Percentiles rank a stretch among this genome's conserved stretches.
These are phyloP conservation scores for Biscogniauxia marginata DNA, from an alignment of 2,329 filamentous ascomycete species.

Conservation along the genomic window DNA sequence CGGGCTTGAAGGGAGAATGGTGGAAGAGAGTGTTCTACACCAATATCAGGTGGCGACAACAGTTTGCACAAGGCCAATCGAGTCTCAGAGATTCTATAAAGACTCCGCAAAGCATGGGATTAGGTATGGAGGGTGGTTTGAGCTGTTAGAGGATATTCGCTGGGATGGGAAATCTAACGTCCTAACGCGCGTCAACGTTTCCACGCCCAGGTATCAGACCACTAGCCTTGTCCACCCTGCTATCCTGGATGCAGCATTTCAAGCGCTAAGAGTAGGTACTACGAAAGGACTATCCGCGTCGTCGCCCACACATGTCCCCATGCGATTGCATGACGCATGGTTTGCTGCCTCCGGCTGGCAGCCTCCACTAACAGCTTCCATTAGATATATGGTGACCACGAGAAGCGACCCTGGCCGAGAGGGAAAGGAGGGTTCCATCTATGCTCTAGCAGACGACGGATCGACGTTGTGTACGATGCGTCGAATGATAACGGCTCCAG, in stretches of 20 bases:
- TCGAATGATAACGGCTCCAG: slow-evolving; percentile 24
- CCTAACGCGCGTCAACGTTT: slow-evolving; percentile 24
- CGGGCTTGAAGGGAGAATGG: slow-evolving; percentile 13
- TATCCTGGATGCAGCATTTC: slow-evolving; percentile 37
- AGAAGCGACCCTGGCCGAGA: slow-evolving; percentile 10
- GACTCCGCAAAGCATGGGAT: slow-evolving; percentile 28
- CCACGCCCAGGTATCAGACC: slow-evolving; percentile 19
- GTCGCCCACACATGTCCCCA: slow-evolving; percentile 30
- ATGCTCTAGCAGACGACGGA: slow-evolving; percentile 31
- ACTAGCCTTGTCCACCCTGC: slow-evolving; percentile 36
- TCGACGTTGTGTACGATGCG: slow-evolving; percentile 29
- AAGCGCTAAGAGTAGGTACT: slow-evolving; percentile 27
- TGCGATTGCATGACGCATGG: slow-evolving; percentile 32
- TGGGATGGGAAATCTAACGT: slow-evolving; percentile 28
- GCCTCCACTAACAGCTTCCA: slow-evolving; percentile 21
- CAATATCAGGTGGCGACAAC: slow-evolving; percentile 16
- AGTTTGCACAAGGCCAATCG: slow-evolving; percentile 24
- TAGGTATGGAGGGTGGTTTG: slow-evolving; percentile 33
- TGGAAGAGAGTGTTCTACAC: slow-evolving; percentile 6
- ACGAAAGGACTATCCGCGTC: slow-evolving; percentile 18
- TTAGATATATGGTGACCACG: slow-evolving; percentile 26
- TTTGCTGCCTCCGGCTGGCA: slow-evolving; percentile 34
- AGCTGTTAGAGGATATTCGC: slow-evolving; percentile 28
- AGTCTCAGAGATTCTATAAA: slow-evolving; percentile 30
- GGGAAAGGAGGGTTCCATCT: slow-evolving; percentile 30